Evolutionary conservation across 2,329 filamentous ascomycete genomes (phyloP).

Genomic region (Nannizziopsis barbatae): DNA sequence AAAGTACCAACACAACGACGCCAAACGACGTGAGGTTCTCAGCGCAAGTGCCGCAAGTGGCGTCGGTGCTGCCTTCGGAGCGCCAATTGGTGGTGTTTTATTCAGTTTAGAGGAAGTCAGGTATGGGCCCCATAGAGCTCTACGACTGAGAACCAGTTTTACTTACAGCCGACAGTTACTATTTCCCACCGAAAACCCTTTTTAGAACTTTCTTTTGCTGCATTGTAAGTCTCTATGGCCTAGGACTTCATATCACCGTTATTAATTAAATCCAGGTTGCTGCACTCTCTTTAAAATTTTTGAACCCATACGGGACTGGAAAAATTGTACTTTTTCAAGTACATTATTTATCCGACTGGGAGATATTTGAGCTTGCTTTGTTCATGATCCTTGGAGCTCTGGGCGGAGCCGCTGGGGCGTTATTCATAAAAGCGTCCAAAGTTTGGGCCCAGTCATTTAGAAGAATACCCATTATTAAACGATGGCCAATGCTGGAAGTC

Average conservation of each 20-base stretch:
- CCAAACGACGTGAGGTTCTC: constrained; percentile 80
- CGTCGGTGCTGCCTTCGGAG: constrained; percentile 86
- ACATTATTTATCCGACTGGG: constrained; percentile 81
- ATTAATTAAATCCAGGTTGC: constrained; percentile 39
- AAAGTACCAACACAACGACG: constrained; percentile 92
- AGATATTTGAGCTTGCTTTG: constrained; percentile 75
- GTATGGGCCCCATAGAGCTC: constrained; percentile 16
- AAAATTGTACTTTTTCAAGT: constrained; percentile 98
- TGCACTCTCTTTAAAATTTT: constrained; percentile 80
- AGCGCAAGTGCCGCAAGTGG: constrained; percentile 86
- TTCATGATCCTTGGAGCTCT: constrained; percentile 81
- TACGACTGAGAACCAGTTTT: background rate
- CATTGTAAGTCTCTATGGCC: constrained; percentile 46
- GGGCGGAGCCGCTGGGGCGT: constrained; percentile 71
- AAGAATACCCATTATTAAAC: constrained; percentile 67
- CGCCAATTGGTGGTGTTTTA: constrained; percentile 84
- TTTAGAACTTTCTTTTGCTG: constrained; percentile 98
- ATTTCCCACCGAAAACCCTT: constrained; percentile 92
- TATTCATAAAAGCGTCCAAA: constrained; percentile 93
- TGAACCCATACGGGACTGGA: constrained; percentile 89
- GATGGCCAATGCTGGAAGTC: constrained; percentile 75
- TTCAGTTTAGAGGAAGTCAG: constrained; percentile 91
- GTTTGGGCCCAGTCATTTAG: constrained; percentile 85
- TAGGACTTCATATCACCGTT: background rate
- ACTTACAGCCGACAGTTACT: constrained; percentile 54